Base-by-base conservation (phyloP, 805 yeast species). In the Kazachstania taianensis region DNA sequence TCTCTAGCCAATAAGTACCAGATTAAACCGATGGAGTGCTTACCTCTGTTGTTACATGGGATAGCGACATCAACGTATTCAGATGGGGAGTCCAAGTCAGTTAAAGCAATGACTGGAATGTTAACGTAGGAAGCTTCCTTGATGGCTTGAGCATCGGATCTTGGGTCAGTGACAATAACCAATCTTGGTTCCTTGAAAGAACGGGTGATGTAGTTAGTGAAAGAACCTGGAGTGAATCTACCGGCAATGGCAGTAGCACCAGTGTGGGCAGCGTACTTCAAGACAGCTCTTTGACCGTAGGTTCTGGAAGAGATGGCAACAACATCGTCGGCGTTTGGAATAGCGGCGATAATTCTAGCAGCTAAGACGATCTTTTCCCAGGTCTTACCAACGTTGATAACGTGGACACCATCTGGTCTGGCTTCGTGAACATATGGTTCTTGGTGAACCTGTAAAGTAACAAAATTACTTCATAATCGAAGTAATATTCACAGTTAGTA, bases 221-320 rank as follows among this genome's bases (percentile, higher is more conserved):
- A 92, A 76, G 82, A 80, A 84, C 99, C 99, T 73, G 99, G 99
- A 62, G 98, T 92, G 83, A 92, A 92, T 78, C 99, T 86, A 74
- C 99, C 99, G 61, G 98, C 99, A 74, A 92, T 89, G 67, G 99
- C 87, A 58, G 97, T 89, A 57, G 98, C 96, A 72, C 97, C 97
- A 61, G 97, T 87, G 87, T 92, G 97, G 61, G 96, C 84, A 66
- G 99, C 96, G 66, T 81, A 92, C 78, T 92, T 92, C 71, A 92
- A 81, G 57, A 89, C 99, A 65, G 98, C 99, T 78, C 99, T 92
- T 78, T 92, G 99, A 66, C 98, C 99, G 74, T 83, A 89, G 61
- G 96, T 87, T 79, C 97, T 89, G 61, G 97, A 84, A 53, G 97
- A 87, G 63, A 94, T 85, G 61, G 95, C 97, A 67, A 87, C 97